Conservation (phyloP, 192 early-diverging fungal species). For the Oehlia diaphana region DNA sequence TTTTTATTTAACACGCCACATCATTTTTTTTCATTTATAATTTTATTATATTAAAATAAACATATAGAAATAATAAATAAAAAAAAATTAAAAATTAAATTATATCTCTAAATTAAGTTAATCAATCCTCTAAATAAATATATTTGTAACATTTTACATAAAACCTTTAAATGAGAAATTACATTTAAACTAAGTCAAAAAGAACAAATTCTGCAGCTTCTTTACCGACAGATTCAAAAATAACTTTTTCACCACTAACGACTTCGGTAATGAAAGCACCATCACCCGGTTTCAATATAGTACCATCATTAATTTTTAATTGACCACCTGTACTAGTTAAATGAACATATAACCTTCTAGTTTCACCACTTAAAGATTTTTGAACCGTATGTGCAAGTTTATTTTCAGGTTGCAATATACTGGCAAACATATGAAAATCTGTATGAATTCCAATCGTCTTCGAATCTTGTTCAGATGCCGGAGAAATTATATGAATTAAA, state of each 20-base stretch:
- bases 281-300: conserved; percentile 27
- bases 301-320: conserved; percentile 10
- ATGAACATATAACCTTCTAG: conserved; percentile 29
- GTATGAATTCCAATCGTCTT: conserved; percentile 27
- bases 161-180: too few relatives aligned
- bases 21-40: too few relatives aligned
- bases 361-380: background rate
- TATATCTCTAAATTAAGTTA: too few relatives aligned
- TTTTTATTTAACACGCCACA: too few relatives aligned
- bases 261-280: conserved; percentile 32
- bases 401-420: conserved; percentile 23
- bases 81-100: too few relatives aligned
- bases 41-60: too few relatives aligned
- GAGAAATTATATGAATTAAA: conserved; percentile 15
- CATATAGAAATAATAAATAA: too few relatives aligned
- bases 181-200: conserved; percentile 29
- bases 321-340: background rate
- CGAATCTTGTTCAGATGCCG: background rate
- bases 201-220: conserved; percentile 29
- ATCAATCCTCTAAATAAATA: too few relatives aligned
- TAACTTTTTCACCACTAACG: conserved; percentile 11
- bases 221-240: conserved; percentile 25
- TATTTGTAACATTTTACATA: too few relatives aligned
- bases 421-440: conserved; percentile 33
- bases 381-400: conserved; percentile 11